phyloP scores from a whole-genome alignment of 441 rosid species.

The Populus tomentosa region DNA sequence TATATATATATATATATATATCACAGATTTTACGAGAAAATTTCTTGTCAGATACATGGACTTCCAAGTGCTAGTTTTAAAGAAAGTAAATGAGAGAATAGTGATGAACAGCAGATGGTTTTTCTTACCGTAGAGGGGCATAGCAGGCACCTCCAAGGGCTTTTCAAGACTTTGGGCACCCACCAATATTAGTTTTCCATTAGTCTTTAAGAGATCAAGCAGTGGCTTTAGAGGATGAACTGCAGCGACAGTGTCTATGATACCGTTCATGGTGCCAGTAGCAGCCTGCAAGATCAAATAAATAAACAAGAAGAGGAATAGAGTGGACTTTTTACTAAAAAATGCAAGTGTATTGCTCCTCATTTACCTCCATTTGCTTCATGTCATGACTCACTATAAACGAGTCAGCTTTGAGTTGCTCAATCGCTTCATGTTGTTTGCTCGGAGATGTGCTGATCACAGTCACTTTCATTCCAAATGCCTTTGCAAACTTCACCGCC shows the following conservation, averaged over 20 bases:
- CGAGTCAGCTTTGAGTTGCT: slow-evolving; percentile 31
- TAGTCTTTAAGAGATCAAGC: slow-evolving; percentile 56
- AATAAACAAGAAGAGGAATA: not conserved
- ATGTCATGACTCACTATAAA: slow-evolving; percentile 23
- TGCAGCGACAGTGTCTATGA: slow-evolving; percentile 79
- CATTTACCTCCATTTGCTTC: slow-evolving; percentile 22
- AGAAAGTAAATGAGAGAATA: not conserved
- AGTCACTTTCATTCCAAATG: slow-evolving; percentile 32
- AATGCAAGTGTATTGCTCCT: not conserved
- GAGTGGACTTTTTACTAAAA: too few relatives aligned
- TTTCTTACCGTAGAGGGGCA: not conserved
- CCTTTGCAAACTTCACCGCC: slow-evolving; percentile 40
- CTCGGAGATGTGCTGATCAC: slow-evolving; percentile 29
- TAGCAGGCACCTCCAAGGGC: slow-evolving; percentile 39
- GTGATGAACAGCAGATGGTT: not conserved
- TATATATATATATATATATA: too few relatives aligned
- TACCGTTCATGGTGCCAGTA: slow-evolving; percentile 61
- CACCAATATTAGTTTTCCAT: slow-evolving; percentile 45
- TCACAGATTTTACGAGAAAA: not conserved
- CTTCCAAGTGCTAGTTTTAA: not conserved
- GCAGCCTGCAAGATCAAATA: slow-evolving; percentile 44
- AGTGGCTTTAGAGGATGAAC: slow-evolving; percentile 60
- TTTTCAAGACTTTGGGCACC: slow-evolving; percentile 28
- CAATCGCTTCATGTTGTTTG: slow-evolving; percentile 29
- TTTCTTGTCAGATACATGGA: not conserved